Evolutionary conservation across 305 asterid genomes (phyloP), one percentile per base, ranked within the genome.

Genomic region (Solanum hybrid): DNA sequence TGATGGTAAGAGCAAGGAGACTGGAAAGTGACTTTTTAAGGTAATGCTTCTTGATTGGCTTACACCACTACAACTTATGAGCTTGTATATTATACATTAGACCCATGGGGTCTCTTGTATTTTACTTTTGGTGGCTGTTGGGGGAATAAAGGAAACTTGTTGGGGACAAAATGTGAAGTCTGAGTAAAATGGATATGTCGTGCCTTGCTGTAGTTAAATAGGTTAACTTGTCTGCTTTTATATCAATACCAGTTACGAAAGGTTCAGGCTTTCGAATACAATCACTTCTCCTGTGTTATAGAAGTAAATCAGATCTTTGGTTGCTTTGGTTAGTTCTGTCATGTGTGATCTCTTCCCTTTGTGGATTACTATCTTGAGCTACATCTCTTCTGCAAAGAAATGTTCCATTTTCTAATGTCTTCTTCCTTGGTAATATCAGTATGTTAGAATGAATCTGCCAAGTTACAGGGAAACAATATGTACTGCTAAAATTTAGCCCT

Each of bases 21-120:
- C 94, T 97, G 87, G 97, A 97, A 89, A 86, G 87, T 82, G 95
- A 93, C 88, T 96, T 95, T 85, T 89, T 79, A 78, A 94, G 98
- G 99, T 97, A 96, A 93, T 29, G 31, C 32, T 72, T 89, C 35
- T 71, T 12, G 32, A 46, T 75, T 78, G 82, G 46, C 66, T 88
- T 88, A 38, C 78, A 17, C 86, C 77, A 66, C 85, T 32, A 32
- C 51, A 85, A 32, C 42, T 22, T 60, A 85, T 12, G 77, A 22
- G 51, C 71, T 10, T 85, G 77, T 85, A 60, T 34, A 34, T 85
- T 56, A 34, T 32, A 85, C 34, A 34, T 64, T 85, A 32, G 88
- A 85, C 88, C 86, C 71, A 42, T 12, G 4, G 13, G 71, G 26
- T n/a, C 88, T 85, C 76, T 22, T 12, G 77, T 20, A 31, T 51